phyloP scores from a whole-genome alignment of 306 rosid genomes.

The barrel medic (Medicago truncatula) region DNA sequence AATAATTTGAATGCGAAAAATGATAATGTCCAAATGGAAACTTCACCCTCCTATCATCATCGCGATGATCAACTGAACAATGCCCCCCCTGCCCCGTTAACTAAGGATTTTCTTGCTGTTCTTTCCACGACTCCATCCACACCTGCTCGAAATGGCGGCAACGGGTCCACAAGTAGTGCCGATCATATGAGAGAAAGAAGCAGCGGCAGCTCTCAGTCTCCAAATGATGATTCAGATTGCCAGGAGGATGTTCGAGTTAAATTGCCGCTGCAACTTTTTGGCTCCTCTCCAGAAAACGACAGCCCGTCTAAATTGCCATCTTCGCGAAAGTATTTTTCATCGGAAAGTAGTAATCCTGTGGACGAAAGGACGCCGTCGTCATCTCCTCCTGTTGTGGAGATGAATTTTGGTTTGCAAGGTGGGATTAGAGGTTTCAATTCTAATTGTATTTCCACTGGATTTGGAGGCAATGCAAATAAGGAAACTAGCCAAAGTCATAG shows the following conservation, averaged over 20 bases:
- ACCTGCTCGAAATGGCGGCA: constrained; percentile 66
- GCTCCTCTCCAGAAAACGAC: constrained; percentile 68
- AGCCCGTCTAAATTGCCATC: constrained; percentile 60
- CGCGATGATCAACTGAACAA: constrained; percentile 61
- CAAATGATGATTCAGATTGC: constrained; percentile 73
- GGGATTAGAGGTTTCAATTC: constrained; percentile 52
- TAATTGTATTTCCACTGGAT: constrained; percentile 46
- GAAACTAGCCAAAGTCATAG: constrained; percentile 55
- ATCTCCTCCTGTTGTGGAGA: constrained; percentile 72
- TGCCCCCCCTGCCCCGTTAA: constrained; percentile 55
- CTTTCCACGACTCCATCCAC: constrained; percentile 75
- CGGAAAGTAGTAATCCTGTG: constrained; percentile 86
- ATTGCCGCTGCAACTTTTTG: constrained; percentile 84
- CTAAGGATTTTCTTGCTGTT: constrained; percentile 76
- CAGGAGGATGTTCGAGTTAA: constrained; percentile 60
- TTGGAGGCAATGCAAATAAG: constrained; percentile 46
- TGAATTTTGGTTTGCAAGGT: constrained; percentile 69
- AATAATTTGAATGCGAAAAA: constrained; percentile 54
- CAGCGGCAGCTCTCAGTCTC: constrained; percentile 85
- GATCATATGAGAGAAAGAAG: constrained; percentile 69
- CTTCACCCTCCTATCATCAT: constrained; percentile 45
- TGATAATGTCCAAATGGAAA: constrained; percentile 45
- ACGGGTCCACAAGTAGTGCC: constrained; percentile 55
- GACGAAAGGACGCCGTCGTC: constrained; percentile 84
- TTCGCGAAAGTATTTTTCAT: constrained; percentile 75